Evolutionary conservation across 2,329 filamentous ascomycete species (phyloP).

Genomic region (Hypoxylon sp.): DNA sequence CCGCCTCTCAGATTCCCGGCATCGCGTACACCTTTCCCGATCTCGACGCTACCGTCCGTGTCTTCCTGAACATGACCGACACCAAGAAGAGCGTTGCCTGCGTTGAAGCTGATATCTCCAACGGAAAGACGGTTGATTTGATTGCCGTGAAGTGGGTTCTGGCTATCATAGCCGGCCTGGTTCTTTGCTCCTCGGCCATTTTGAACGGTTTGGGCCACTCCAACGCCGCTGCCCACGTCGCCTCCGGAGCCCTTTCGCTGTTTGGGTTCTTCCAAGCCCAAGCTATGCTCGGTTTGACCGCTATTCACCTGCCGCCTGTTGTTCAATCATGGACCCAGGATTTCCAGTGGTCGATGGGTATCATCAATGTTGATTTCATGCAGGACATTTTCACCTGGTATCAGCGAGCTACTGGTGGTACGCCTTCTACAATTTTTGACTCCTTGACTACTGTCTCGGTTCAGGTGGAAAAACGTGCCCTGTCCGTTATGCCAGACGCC

Average conservation of each 20-base stretch:
- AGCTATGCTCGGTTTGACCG: slow-evolving; percentile 84
- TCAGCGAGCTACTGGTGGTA: slow-evolving; percentile 86
- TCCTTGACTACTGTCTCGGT: slow-evolving; percentile 79
- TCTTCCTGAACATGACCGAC: slow-evolving; percentile 78
- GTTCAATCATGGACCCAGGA: slow-evolving; percentile 91
- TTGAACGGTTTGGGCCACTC: slow-evolving; percentile 87
- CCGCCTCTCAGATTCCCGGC: slow-evolving; percentile 75
- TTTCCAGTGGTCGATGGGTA: slow-evolving; percentile 93
- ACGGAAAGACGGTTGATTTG: slow-evolving; percentile 87
- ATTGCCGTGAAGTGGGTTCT: slow-evolving; percentile 85
- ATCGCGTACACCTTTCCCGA: slow-evolving; percentile 89
- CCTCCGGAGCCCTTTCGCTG: slow-evolving; percentile 85
- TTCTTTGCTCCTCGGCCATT: slow-evolving; percentile 82
- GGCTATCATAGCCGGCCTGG: slow-evolving; percentile 82
- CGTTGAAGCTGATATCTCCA: slow-evolving; percentile 84
- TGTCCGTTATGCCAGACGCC: slow-evolving; percentile 54
- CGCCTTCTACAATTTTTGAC: slow-evolving; percentile 79
- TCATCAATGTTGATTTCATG: slow-evolving; percentile 83
- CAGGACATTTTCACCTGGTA: slow-evolving; percentile 89
- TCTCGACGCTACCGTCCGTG: slow-evolving; percentile 81
- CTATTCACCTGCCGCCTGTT: slow-evolving; percentile 82
- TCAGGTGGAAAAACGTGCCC: slow-evolving; percentile 73
- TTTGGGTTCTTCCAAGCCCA: slow-evolving; percentile 91
- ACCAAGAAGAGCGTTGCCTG: slow-evolving; percentile 77
- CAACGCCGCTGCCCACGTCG: slow-evolving; percentile 89